Evolutionary conservation across 2,329 filamentous ascomycete species (phyloP).

Genomic region (Lasiodiplodia sp.): DNA sequence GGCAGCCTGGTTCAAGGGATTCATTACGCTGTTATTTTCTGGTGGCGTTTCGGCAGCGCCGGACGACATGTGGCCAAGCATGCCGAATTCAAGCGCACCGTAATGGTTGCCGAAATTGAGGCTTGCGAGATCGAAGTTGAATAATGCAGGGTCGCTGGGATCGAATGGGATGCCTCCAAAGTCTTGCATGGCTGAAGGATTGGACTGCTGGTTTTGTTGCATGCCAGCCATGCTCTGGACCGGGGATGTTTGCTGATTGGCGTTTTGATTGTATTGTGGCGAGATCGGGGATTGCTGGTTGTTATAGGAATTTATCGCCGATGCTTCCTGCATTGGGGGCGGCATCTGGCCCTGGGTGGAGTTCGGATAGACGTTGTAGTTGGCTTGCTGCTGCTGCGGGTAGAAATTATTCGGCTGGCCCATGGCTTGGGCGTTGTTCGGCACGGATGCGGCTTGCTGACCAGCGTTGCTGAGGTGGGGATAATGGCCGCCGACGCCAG

Average conservation of each 20-base stretch:
- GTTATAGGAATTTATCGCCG: conserved; percentile 61
- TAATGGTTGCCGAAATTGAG: conserved; percentile 97
- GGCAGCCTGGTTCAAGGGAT: conserved; percentile 42
- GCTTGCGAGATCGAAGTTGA: conserved; percentile 94
- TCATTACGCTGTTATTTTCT: conserved; percentile 61
- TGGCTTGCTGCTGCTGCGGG: conserved; percentile 43
- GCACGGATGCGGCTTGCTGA: conserved; percentile 36
- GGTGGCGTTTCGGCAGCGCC: conserved; percentile 81
- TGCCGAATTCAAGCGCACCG: conserved; percentile 92
- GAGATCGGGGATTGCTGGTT: conserved; percentile 76
- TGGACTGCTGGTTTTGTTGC: conserved; percentile 53
- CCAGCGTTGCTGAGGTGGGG: conserved; percentile 50
- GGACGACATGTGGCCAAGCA: conserved; percentile 96
- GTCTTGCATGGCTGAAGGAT: conserved; percentile 48
- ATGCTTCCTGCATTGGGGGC: conserved; percentile 53
- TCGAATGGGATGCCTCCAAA: conserved; percentile 75
- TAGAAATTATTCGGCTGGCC: conserved; percentile 54
- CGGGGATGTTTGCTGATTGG: conserved; percentile 58
- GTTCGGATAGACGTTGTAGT: conserved; percentile 51
- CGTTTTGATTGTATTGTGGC: conserved; percentile 69
- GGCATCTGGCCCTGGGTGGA: conserved; percentile 50
- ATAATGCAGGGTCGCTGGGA: conserved; percentile 87
- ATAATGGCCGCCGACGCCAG: conserved; percentile 79
- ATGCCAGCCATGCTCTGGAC: conserved; percentile 56
- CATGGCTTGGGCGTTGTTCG: conserved; percentile 35